These are phyloP conservation scores for Pythium brassicae DNA, from an alignment of 352 stramenopile genomes.

Conservation along the genomic window DNA sequence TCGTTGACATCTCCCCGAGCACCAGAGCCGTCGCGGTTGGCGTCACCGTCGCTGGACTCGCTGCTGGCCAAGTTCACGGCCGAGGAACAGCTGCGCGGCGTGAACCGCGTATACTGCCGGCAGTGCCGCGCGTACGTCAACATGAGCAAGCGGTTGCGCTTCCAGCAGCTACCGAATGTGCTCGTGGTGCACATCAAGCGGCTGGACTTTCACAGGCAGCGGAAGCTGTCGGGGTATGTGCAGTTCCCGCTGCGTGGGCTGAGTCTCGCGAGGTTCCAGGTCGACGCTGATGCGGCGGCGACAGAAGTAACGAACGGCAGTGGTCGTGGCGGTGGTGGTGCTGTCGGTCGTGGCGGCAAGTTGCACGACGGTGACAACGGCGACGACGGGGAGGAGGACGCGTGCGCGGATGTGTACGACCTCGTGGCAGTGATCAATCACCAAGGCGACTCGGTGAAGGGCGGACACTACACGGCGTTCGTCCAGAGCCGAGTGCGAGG, in stretches of 20 bases:
- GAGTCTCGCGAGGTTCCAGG: slow-evolving; percentile 35
- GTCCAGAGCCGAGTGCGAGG: slow-evolving; percentile 12
- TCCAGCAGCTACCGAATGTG: slow-evolving; percentile 60
- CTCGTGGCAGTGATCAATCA: slow-evolving; percentile 60
- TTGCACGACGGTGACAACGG: slow-evolving; percentile 8
- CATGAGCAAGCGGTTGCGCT: slow-evolving; percentile 54
- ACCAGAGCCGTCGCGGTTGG: not conserved
- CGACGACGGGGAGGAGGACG: not conserved
- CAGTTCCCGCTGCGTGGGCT: slow-evolving; percentile 42
- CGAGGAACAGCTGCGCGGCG: slow-evolving; percentile 48
- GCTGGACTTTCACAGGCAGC: slow-evolving; percentile 62
- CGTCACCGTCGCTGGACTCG: slow-evolving; percentile 22
- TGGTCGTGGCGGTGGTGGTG: too few relatives aligned
- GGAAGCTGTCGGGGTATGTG: slow-evolving; percentile 47
- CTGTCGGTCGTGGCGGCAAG: too few relatives aligned
- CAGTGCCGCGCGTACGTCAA: slow-evolving; percentile 52
- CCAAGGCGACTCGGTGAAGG: slow-evolving; percentile 61
- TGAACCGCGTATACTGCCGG: slow-evolving; percentile 63
- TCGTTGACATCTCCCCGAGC: too few relatives aligned
- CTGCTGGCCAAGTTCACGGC: slow-evolving; percentile 46
- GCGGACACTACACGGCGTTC: slow-evolving; percentile 70
- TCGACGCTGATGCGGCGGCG: slow-evolving; percentile 2
- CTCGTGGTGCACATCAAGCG: slow-evolving; percentile 77
- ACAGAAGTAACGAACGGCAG: too few relatives aligned
- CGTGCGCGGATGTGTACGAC: slow-evolving; percentile 38